Evolutionary conservation across 2,329 filamentous ascomycete genomes (phyloP), one percentile per base, ranked within the genome.

Genomic region (Colletotrichum camelliae): DNA sequence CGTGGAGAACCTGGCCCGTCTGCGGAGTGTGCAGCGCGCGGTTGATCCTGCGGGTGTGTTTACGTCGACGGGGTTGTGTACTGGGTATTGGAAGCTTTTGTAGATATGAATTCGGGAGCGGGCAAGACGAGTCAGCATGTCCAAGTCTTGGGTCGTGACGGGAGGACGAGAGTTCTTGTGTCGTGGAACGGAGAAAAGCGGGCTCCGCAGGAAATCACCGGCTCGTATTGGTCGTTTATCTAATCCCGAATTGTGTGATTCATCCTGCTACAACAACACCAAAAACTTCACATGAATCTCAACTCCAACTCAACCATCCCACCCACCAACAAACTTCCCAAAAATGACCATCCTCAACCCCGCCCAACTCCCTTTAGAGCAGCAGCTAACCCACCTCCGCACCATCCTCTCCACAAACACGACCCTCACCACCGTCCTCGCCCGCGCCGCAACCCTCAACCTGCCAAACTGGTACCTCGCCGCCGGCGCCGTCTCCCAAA

Each of bases 381-480:
- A 79, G 1, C 83, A 84, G 33, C 75, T 82, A 5, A 3, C 15
- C 7, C 74, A 77, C 5, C 80, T 84, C 29, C 77, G 77, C 10
- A 52, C 72, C 29, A 74, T 77, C 6, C 77, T 84, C 12, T 78
- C 78, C 24, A 72, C 77, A 5, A 84, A 84, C 74, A 67, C 70
- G 8, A 83, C 82, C 3, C 80, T 84, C 2, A 37, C 81, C 61
- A 67, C 69, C 4, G 81, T 84, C 7, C 75, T 84, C 10, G 61
- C 77, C 13, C 81, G 81, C 10, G 80, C 81, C 3, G 71, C 75
- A 2, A 74, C 77, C 2, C 79, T 84, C 27, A 62, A 79, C 18
- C 77, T 84, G 10, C 82, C 83, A 1, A 81, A 82, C 66, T 84
- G 83, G 83, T 84, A 84, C 57, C 80, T 84, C n/a, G 83, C 83